A percentile compares a stretch with the other conserved stretches of the same genome.
These are phyloP conservation scores for Sugiyamaella xylanicola DNA, from an alignment of 1,139 yeast genomes.

Conservation along the genomic window DNA sequence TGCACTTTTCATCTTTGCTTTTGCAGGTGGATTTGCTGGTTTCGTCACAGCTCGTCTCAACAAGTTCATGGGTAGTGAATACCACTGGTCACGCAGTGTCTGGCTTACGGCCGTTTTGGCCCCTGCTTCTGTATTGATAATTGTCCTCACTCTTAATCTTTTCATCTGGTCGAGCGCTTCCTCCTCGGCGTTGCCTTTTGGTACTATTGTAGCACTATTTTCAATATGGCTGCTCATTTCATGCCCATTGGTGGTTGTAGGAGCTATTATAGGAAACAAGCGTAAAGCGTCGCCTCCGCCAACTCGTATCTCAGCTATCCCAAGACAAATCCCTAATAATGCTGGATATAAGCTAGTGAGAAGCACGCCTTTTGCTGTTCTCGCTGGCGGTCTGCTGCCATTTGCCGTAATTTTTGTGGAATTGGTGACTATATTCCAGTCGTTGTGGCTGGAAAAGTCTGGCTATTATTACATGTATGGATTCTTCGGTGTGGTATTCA, in stretches of 20 bases:
- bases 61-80: conserved; percentile 53
- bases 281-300: conserved; percentile 39
- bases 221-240: conserved; percentile 63
- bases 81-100: conserved; percentile 30
- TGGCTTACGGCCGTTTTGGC: conserved; percentile 46
- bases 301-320: conserved; percentile 39
- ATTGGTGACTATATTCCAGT: conserved; percentile 68
- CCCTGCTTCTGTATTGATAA: conserved; percentile 59
- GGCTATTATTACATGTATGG: conserved; percentile 82
- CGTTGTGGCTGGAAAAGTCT: conserved; percentile 79
- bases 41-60: conserved; percentile 65
- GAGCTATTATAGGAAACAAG: conserved; percentile 63
- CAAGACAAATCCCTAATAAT: conserved; percentile 49
- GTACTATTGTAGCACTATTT: conserved; percentile 63
- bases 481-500: conserved; percentile 63
- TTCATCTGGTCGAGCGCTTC: conserved; percentile 79
- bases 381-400: conserved; percentile 68
- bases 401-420: conserved; percentile 83
- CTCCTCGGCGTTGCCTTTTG: conserved; percentile 75
- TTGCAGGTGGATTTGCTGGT: conserved; percentile 75
- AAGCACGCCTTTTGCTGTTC: conserved; percentile 31
- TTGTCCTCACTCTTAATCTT: conserved; percentile 60
- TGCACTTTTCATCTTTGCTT: conserved; percentile 60
- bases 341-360: conserved; percentile 38
- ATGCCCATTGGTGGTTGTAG: conserved; percentile 72